These are phyloP conservation scores for Seiridium unicorne DNA, from an alignment of 2,329 filamentous ascomycete species.

Conservation along the genomic window DNA sequence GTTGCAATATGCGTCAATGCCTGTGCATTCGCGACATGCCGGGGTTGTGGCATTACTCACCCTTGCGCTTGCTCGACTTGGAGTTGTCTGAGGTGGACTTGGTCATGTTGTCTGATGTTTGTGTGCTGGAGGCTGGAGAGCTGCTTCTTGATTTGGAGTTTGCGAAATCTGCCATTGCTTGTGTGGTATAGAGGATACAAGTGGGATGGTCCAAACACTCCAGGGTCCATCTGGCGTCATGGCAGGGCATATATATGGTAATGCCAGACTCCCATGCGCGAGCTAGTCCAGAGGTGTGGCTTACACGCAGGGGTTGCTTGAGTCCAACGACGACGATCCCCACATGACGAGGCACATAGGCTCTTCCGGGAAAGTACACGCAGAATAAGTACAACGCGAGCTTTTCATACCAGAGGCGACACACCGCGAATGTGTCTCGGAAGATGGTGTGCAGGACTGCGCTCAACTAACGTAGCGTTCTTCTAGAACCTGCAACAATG, in stretches of 20 bases:
- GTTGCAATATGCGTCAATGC: neutral
- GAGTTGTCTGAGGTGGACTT: conserved; percentile 13
- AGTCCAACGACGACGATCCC: neutral
- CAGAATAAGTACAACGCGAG: neutral
- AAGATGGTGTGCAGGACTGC: neutral
- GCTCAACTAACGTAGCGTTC: neutral
- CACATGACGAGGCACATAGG: neutral
- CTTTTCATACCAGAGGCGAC: neutral
- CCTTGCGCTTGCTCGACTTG: conserved; percentile 26
- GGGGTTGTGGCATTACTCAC: conserved; percentile 15
- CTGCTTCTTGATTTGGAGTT: conserved; percentile 9
- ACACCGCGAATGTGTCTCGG: neutral
- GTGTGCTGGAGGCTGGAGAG: conserved; percentile 7
- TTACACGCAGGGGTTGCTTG: conserved; percentile 3
- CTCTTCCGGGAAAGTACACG: neutral
- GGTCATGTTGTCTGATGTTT: conserved; percentile 19
- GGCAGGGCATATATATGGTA: conserved; percentile 6
- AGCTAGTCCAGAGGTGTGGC: neutral
- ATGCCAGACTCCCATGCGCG: neutral
- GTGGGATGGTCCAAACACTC: conserved; percentile 1
- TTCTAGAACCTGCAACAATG: conserved; percentile 1
- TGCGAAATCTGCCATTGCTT: conserved; percentile 13
- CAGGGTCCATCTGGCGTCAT: conserved; percentile 6
- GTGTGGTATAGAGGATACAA: conserved; percentile 1
- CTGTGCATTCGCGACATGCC: neutral